Evolutionary conservation across 164 flowering plant genomes (phyloP).

Genomic region (Magnolia officinalis): DNA sequence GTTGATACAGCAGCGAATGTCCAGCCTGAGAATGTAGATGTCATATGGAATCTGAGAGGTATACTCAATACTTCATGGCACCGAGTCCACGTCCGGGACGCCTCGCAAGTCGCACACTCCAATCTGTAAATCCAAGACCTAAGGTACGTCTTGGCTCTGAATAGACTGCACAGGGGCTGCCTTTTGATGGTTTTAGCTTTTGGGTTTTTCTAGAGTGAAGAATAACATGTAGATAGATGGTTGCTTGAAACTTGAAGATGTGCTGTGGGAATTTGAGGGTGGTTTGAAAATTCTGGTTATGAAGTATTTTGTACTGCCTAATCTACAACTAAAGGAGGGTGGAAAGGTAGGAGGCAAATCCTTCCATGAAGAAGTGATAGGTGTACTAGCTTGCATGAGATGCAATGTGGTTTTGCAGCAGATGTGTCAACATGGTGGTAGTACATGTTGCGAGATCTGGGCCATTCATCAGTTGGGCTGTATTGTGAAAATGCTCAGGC

Average conservation of each 20-base stretch:
- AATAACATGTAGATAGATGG: slow-evolving; percentile 1
- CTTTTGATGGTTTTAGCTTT: not conserved
- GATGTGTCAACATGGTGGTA: too few species aligned
- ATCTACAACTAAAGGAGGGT: too few species aligned
- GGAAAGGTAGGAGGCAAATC: too few species aligned
- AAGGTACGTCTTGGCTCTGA: not conserved
- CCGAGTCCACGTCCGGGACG: slow-evolving; percentile 52
- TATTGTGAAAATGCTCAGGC: too few species aligned
- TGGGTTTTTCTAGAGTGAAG: not conserved
- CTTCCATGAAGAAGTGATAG: too few species aligned
- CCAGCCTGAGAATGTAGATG: slow-evolving; percentile 77
- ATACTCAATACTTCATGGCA: slow-evolving; percentile 96
- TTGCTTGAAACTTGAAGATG: not conserved
- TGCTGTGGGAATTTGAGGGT: not conserved
- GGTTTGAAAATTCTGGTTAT: not conserved
- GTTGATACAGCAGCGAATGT: slow-evolving; percentile 86
- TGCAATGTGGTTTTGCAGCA: too few species aligned
- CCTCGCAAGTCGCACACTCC: slow-evolving; percentile 46
- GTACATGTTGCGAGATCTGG: too few species aligned
- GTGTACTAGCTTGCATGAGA: too few species aligned
- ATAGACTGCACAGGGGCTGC: not conserved
- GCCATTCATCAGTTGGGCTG: too few species aligned
- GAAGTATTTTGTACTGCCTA: too few species aligned
- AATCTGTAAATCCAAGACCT: slow-evolving; percentile 31
- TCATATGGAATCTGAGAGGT: slow-evolving; percentile 89